Base-by-base conservation (phyloP, 257 asterid species). In the Buddleja alternifolia region DNA sequence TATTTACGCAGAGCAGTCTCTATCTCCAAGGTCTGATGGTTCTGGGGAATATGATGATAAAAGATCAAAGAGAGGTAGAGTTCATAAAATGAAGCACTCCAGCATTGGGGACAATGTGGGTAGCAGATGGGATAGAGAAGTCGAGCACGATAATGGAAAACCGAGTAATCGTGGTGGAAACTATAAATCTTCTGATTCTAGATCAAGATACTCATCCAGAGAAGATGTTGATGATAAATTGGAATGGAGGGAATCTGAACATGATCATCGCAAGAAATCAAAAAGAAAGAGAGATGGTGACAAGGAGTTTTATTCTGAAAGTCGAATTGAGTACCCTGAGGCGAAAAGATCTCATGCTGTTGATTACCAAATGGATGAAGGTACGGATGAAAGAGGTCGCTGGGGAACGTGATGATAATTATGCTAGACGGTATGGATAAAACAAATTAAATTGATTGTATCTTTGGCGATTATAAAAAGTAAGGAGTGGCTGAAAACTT, bases 311-410 rank as follows among this genome's bases (percentile, higher is more conserved):
- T 82, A 57, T 74, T 39, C 69, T 41, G 67, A 47, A 20, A 59
- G 45, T 48, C 63, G 44, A 47, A 44, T 20, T 0, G 25, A 34
- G 46, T 39, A 40, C 55, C 50, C 32, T 16, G 66, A 59, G 15
- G 71, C 20, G 34, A 66, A 32, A 21, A 46, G 59, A 17, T 63
- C 47, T n/a, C 61, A 7, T 62, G 73, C 63, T 36, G 36, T 53
- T 50, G 60, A 60, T 36, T n/a, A 36, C 53, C 62, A n/a, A 23
- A 50, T 10, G 25, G 75, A 72, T 9, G 85, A 81, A 57, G 73
- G 48, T 56, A 32, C 45, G 41, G 80, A 70, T 19, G 25, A 59
- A 48, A 81, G 88, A 72, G 95, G 82, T 66, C 87, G 89, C 39
- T 88, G 88, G 94, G 87, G 34, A 29, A 29, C 34, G 34, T 29